Base-by-base conservation (phyloP, 208 protist genomes). In the Crithidia bombi region DNA sequence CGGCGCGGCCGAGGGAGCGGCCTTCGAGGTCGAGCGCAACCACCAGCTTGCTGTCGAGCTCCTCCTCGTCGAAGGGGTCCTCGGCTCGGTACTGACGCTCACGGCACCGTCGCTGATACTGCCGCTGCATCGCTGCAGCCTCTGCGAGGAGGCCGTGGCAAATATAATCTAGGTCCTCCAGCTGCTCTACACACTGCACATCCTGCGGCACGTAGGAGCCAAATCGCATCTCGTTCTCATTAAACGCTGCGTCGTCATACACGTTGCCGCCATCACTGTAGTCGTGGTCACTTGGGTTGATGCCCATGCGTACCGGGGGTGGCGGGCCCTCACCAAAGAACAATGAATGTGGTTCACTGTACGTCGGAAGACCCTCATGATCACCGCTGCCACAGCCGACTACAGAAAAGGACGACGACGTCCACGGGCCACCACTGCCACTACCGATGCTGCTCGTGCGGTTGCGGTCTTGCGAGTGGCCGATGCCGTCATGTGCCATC, bases 1-100 rank as follows among this genome's bases (percentile, higher is more conserved):
- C 84, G 43, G 68, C 28, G 15, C 78, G 59, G 17, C 84, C 81
- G 14, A 90, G 75, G 23, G 81, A 75, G 23, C 69, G 62, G 25
- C 81, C 84, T 52, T 90, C 81, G 23, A 90, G 72, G 66, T 87
- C 84, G 5, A 90, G 75, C 0, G 78, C 84, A 32, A 90, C 35
- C 0, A 70, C 72, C 30, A 75, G n/a, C 17, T 47, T 71, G 26
- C 54, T 50, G 36, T 74, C 52, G 44, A 63, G 56, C 12, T 75
- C 62, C 12, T 38, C 26, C 11, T 72, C 50, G 3, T 56, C 52
- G 11, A 28, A 36, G 2, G 26, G 14, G 21, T 47, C 33, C 19
- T 66, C 56, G 5, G 43, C 26, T 28, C 35, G 38, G 56, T 63
- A 68, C 50, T 35, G 15, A 0, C 63, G 46, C 56, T 44, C 44